Base-by-base conservation (phyloP, 2,329 filamentous ascomycete species). In the Ophiostoma ips region DNA sequence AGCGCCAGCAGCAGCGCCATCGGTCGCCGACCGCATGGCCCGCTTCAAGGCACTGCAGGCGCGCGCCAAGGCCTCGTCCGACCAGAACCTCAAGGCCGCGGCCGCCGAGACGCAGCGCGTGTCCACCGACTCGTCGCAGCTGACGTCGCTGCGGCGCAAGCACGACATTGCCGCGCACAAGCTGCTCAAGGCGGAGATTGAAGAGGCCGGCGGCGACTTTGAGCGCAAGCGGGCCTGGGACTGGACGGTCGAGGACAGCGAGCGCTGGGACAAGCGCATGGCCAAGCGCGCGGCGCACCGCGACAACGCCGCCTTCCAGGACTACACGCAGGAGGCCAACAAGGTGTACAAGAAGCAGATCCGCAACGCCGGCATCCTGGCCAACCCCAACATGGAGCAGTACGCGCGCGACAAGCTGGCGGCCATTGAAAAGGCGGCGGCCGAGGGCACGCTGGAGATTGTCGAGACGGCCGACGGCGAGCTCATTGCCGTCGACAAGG, bases 161-260 rank as follows among this genome's bases (percentile, higher is more conserved):
- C 85, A 87, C 60, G 89, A 87, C 50, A 81, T 92, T 57, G 90
- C 92, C 18, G 81, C 84, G 6, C 87, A 95, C 64, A 98, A 96
- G 62, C 78, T 98, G 0, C 75, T 95, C 40, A 95, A 95, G 70
- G 87, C 88, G 4, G 88, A 95, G 60, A 82, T 88, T 2, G 86
- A 89, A 64, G 87, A 86, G 16, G 72, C 75, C 0, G 88, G 88
- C 33, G 87, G 86, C 50, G 92, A 96, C 65, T 98, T 96, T 62
- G 92, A 98, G 72, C 85, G 92, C 57, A 95, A 96, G 68, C 82
- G 92, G 37, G 92, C 92, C 1, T 98, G 92, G 92, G 92, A 96
- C 69, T 98, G 92, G 86, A 98, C 92, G 1, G 72, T 90, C 7
- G 92, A 98, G 56, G 92, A 98, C 68, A 85, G 81, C 58, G 92